Percentiles rank a stretch among this genome's conserved stretches.
These are phyloP conservation scores for Auriscalpium microsporum DNA, from an alignment of 768 basidiomycete species.

Conservation along the genomic window DNA sequence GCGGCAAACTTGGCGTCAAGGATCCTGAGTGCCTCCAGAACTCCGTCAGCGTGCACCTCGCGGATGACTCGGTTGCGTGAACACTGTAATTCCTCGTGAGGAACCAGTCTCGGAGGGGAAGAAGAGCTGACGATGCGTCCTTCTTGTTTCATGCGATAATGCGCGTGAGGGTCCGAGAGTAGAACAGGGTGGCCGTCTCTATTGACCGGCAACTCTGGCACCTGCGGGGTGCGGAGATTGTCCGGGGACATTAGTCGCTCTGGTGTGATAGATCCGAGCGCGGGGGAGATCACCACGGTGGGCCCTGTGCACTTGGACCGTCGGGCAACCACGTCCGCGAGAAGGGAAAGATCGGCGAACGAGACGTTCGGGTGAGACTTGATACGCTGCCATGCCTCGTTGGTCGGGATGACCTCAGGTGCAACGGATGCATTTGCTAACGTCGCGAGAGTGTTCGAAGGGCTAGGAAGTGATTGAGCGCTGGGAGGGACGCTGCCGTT, in stretches of 20 bases:
- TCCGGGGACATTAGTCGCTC: conserved; percentile 36
- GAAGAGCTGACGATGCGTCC: conserved; percentile 20
- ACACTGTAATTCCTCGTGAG: conserved; percentile 56
- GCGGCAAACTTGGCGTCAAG: conserved; percentile 38
- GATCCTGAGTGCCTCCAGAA: conserved; percentile 66
- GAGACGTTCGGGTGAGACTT: conserved; percentile 85
- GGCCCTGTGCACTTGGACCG: conserved; percentile 72
- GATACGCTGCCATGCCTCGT: conserved; percentile 75
- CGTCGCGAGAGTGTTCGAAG: conserved; percentile 4
- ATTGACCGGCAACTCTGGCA: conserved; percentile 2
- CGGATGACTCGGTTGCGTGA: conserved; percentile 45
- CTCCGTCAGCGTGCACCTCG: conserved; percentile 65
- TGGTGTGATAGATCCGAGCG: conserved; percentile 39
- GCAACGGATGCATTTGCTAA: conserved; percentile 16
- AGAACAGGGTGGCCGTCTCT: conserved; percentile 32
- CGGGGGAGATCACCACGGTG: conserved; percentile 49
- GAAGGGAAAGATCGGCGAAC: conserved; percentile 72
- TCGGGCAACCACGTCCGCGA: conserved; percentile 86
- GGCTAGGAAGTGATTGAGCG: conserved; percentile 16
- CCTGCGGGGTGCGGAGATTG: conserved; percentile 1
- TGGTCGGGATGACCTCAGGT: conserved; percentile 62
- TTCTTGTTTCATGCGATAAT: conserved; percentile 38
- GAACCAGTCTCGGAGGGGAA: conserved; percentile 45
- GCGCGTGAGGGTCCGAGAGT: conserved; percentile 46
- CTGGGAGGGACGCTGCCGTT: conserved; percentile 19